Evolutionary conservation across 257 asterid species (phyloP), one percentile per base, ranked within the genome.

Genomic region (Solanum pennellii): DNA sequence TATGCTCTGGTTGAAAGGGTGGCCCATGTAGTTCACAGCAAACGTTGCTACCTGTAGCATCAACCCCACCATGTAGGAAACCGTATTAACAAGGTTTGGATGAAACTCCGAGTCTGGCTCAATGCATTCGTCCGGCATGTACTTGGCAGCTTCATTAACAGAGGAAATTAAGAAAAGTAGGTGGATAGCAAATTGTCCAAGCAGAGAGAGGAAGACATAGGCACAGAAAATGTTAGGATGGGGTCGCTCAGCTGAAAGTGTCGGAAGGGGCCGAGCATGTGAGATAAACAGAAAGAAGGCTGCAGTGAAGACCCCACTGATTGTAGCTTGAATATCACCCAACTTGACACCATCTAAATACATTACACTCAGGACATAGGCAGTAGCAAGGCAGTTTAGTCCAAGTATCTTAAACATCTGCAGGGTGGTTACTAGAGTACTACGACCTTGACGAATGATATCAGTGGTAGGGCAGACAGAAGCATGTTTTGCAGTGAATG

Each of bases 331-430:
- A 62, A 95, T 92, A 75, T 97, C 99, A 1, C 98, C 99, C 88
- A 97, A 86, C 89, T 97, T 97, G 88, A 97, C 99, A 35, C 99
- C 99, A 45, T 97, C 99, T 20, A 97, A 89, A 91, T 97, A 89
- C 99, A 97, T 97, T 21, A 97, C 99, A 37, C 99, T 97, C 86
- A 97, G 92, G 56, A 97, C 99, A 18, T 97, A 95, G 84, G 99
- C 99, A 7, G 99, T 97, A 3, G 99, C 99, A 6, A 97, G 97
- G 90, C 99, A 97, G 93, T 97, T 97, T 16, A 97, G 98, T 33
- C 99, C 99, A 7, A 97, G 98, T 12, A 97, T 97, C 93, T 97
- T 97, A 94, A 97, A 97, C 99, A 97, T 97, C 89, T 97, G 99
- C 82, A 97, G 99, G 31, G 99, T 97, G 29, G 99, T 97, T 44